Base-by-base conservation (phyloP, 2,329 filamentous ascomycete genomes). In the Fusarium sp. region DNA sequence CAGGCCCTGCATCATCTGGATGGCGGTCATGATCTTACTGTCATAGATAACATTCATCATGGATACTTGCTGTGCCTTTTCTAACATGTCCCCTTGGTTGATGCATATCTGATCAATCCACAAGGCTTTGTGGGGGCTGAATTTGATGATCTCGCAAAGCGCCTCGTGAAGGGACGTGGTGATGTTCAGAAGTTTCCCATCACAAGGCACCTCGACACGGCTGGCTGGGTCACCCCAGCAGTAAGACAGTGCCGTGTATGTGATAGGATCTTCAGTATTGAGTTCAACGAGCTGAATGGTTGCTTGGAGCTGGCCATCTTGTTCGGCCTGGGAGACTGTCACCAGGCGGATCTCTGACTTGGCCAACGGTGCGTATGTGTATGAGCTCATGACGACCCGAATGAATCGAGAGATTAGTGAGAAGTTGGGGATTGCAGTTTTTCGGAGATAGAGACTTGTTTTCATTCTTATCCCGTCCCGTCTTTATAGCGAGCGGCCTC, bases 31-130 rank as follows among this genome's bases (percentile, higher is more conserved):
- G 12, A 7, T 34, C 54, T 44, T 48, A 65, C 70, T 72, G n/a
- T 72, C 66, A 4, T 70, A 72, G 3, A 72, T 72, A 1, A 57
- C 7, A 13, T 70, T 65, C 70, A 72, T 72, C 23, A 62, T 69
- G 3, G 61, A 48, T 4, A 72, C 70, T 18, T 72, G 70, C 3
- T 60, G 62, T 0, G 70, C 61, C 16, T 62, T 59, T 34, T 72
- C 69, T 2, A 2, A 6, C 9, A 65, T 7, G 9, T 72, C 53
- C 0, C 44, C 40, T 13, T 72, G 69, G 13, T 72, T 72, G 30
- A 71, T 71, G 7, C 68, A 73, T 23, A 71, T 66, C 27, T 72
- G 69, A 13, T 72, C 70, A 10, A 72, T 58, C 69, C 69, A 72
- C 3, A 72, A 7, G 18, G 59, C n/a, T 1, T 61, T 37, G 4